Evolutionary conservation across 768 basidiomycete genomes (phyloP).

Genomic region (Harrya chromipes): DNA sequence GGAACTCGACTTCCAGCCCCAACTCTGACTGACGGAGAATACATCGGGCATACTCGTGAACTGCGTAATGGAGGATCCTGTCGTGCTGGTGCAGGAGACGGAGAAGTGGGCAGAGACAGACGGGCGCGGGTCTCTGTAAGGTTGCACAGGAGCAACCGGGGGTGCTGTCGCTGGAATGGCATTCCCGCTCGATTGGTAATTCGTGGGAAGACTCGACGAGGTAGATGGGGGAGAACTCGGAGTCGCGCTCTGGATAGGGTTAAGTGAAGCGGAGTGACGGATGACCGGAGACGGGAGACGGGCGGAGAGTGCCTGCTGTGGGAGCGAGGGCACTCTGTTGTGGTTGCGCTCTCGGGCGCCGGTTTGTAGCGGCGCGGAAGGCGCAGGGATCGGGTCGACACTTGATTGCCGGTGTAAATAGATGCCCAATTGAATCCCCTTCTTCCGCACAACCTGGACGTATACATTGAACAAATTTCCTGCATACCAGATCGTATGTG

Average conservation of each 20-base stretch:
- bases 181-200: slow-evolving; percentile 22
- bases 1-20: slow-evolving; percentile 85
- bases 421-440: slow-evolving; percentile 76
- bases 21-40: slow-evolving; percentile 83
- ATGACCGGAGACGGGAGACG: slow-evolving; percentile 23
- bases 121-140: slow-evolving; percentile 73
- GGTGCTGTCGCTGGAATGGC: slow-evolving; percentile 42
- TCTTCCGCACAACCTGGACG: slow-evolving; percentile 84
- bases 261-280: slow-evolving; percentile 46
- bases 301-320: slow-evolving; percentile 27
- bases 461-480: slow-evolving; percentile 89
- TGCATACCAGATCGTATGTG: slow-evolving; percentile 86
- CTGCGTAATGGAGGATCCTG: slow-evolving; percentile 76
- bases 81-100: slow-evolving; percentile 76
- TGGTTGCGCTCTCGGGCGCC: slow-evolving; percentile 23
- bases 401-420: slow-evolving; percentile 86
- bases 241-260: slow-evolving; percentile 46
- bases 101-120: slow-evolving; percentile 78
- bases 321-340: slow-evolving; percentile 30
- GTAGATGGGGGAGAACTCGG: slow-evolving; percentile 32
- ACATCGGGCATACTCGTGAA: slow-evolving; percentile 86
- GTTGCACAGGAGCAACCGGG: slow-evolving; percentile 53
- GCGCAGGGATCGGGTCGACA: slow-evolving; percentile 71
- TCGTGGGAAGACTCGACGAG: slow-evolving; percentile 14
- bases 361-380: slow-evolving; percentile 52